Base-by-base conservation (phyloP, 2,329 filamentous ascomycete genomes). In the Exophiala dermatitidis region DNA sequence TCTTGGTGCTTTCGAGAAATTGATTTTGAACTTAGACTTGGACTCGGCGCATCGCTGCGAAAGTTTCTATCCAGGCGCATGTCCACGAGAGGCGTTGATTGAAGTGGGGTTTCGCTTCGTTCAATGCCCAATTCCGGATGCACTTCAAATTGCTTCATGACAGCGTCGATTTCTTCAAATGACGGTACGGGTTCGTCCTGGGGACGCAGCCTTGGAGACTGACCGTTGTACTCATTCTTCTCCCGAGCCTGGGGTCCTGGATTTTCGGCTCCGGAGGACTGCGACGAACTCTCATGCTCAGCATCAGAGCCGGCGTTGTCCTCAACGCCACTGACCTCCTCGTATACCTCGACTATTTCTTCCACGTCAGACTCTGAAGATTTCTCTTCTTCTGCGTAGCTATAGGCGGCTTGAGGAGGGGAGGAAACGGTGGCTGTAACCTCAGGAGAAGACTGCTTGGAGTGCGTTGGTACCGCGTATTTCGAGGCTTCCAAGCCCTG, bases 121-220 rank as follows among this genome's bases (percentile, higher is more conserved):
- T 89, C 87, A 54, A 89, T 80, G 8, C 87, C 87, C 67, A 86
- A 81, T 48, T 85, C 83, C 1, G 85, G 86, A 60, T 89, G 82
- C 54, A 84, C 79, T 63, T 89, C 85, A 63, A 96, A 79, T 56
- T 93, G 85, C 60, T 85, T 82, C 89, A 97, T 95, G 48, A 96
- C 83, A 42, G 86, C 88, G 72, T 96, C 90, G 64, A 96, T 90
- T 66, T 96, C 90, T 61, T 91, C 61, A 42, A 58, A 62, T 1
- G 62, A 63, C 12, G 61, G 58, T 3, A 52, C 42, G 5, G 46
- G 33, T 26, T 59, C 54, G 28, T 59, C 59, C 19, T 54, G 32
- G 12, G 51, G 47, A 2, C 44, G 52, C 12, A 34, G 28, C 34
- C 31, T 33, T 30, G 46, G 26, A 37, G 31, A 42, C 28, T 52